Base-by-base conservation (phyloP, 495 filamentous ascomycete species). In the Pyronema omphalodes region DNA sequence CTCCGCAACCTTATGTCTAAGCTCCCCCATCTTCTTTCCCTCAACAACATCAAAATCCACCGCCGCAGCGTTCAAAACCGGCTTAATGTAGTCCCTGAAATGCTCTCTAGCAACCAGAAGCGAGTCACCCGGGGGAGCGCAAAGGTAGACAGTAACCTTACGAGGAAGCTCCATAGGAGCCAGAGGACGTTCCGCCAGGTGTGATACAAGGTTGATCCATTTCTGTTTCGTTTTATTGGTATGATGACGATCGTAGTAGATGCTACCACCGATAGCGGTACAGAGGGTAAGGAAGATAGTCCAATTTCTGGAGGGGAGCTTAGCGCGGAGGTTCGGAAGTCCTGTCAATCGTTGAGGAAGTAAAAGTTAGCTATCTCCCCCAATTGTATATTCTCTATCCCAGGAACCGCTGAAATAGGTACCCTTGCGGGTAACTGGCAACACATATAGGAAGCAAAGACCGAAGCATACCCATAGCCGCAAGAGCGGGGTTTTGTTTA, bases 261-360 rank as follows among this genome's bases (percentile, higher is more conserved):
- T 67, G 9, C 83, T 81, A 6, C 74, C 79, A 0, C 83, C 79
- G 59, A 94, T 82, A 36, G 84, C 79, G 33, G 80, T 79, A 11
- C 81, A 81, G 57, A 96, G 67, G 14, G 82, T 70, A 63, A 89
- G 73, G 71, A 99, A 96, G 59, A 99, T 95, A 70, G 85, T 77
- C 91, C 91, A 99, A 65, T 96, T 96, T 29, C 93, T 81, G 9
- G 91, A 99, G 15, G 91, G 91, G 8, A 99, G 79, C 71, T 82
- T 88, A 60, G 82, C 73, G 12, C 83, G 80, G 55, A 93, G 73
- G 52, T 76, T 81, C 19, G 88, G 88, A 54, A 96, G 71, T 66
- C 86, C 86, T 65, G 44, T 15, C 5, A n/a, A 17, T 12, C n/a
- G 37, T 9, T 36, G 29, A 12, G 4, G 36, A 29, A 5, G 23